Evolutionary conservation across 148 eudicot species (phyloP), one percentile per base, ranked within the genome.

Genomic region (Vaccinium macrocarpon): DNA sequence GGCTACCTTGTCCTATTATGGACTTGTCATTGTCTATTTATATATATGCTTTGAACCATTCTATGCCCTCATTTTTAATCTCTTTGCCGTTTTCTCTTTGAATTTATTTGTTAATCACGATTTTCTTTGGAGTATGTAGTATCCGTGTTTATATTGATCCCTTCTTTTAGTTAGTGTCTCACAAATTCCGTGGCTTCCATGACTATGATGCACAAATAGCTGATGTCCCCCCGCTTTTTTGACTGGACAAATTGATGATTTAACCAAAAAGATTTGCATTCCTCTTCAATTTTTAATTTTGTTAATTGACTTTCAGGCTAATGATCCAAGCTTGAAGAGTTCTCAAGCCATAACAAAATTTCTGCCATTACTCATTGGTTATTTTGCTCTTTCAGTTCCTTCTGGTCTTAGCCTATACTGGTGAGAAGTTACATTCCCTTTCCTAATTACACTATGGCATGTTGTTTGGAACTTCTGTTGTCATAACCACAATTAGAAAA

Each of bases 381-480:
- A 96, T 82, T 96, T 96, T 88, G 86, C 99, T 83, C 95, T 96
- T 78, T 94, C 99, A 15, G 99, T 96, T 83, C 99, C 99, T 86
- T 96, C 99, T 72, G 99, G 98, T 57, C 89, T 96, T 78, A 92
- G 99, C 86, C 96, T 96, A 82, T 96, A 96, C 79, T 96, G 99
- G 99, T 96, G 79, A 86, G 94, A 56, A 72, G 59, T 56, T 84
- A 35, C 21, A 6, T 76, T 48, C 59, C 50, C 56, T 38, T 62
- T 59, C 14, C 62, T 57, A 35, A 57, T 59, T 3, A 56, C 3
- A 78, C 5, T 78, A 9, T 80, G 3, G 49, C 70, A 32, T 27
- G 35, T 82, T 51, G 8, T 82, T 48, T 27, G 5, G 59, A 64
- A 68, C 76, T 80, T 62, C 14, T 50, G 0, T 27, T 73, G 88